Evolutionary conservation across 768 basidiomycete genomes (phyloP), one percentile per base, ranked within the genome.

Genomic region (Sarcodon sp.): DNA sequence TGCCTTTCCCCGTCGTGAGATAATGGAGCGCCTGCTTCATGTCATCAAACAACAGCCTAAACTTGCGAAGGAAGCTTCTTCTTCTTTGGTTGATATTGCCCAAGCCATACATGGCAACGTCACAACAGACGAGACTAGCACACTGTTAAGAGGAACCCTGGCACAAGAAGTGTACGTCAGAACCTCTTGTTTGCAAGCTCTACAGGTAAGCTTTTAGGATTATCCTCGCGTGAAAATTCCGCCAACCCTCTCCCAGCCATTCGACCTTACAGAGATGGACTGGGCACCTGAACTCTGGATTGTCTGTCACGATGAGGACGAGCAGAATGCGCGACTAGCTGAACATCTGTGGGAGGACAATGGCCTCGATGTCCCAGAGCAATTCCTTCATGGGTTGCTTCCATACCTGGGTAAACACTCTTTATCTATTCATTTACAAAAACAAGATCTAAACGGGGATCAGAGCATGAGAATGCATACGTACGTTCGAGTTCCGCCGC

Each of bases 331-430:
- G 0, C 71, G 83, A 45, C 67, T 97, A 36, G 92, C 93, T 12
- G 66, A 68, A 18, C 79, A 82, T 52, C 65, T 88, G 8, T 98
- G 93, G 93, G 94, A 96, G 47, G 96, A 97, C 53, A 98, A 98
- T 53, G 93, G 89, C 4, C 63, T 97, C 35, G 90, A 96, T 56
- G 77, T 93, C 8, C 77, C 85, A 0, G 87, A 90, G 53, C 61
- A 62, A 6, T 79, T 79, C 63, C 61, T 89, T 0, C 58, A 62
- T 0, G 69, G 71, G 41, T 66, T 98, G 10, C 58, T 87, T 9
- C 61, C 60, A 0, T 87, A 79, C 56, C 70, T 97, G 13, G 83
- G 92, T 89, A 60, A 43, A 73, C 57, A 35, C 18, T 6, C 33
- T 41, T 1, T n/a, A 1, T 10, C 39, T 6, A 33, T 27, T 15